Percentiles rank a stretch among this genome's conserved stretches.
phyloP scores from a whole-genome alignment of 2,329 filamentous ascomycete genomes.

The Clonostachys solani region DNA sequence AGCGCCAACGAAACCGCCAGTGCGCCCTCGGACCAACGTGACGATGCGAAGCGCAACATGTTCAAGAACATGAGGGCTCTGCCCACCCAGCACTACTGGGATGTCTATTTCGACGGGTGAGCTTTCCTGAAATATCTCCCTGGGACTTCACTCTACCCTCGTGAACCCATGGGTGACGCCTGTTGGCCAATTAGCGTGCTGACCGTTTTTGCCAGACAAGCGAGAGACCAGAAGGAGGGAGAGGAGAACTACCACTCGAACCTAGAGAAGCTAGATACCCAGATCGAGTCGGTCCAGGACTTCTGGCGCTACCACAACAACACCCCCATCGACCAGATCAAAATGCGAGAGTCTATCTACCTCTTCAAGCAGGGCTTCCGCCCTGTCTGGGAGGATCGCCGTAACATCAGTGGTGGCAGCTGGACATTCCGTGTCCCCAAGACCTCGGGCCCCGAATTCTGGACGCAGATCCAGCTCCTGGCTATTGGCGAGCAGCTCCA shows the following conservation, averaged over 20 bases:
- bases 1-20: conserved; percentile 51
- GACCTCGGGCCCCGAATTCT: conserved; percentile 66
- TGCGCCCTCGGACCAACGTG: conserved; percentile 57
- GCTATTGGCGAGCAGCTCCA: conserved; percentile 81
- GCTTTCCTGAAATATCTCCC: conserved; percentile 5
- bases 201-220: conserved; percentile 21
- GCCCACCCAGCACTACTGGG: conserved; percentile 77
- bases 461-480: conserved; percentile 76
- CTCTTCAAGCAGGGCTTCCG: conserved; percentile 75
- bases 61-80: conserved; percentile 68
- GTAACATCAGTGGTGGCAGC: conserved; percentile 80
- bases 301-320: conserved; percentile 84
- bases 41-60: conserved; percentile 80
- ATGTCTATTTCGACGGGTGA: conserved; percentile 64
- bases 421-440: conserved; percentile 93
- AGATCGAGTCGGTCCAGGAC: conserved; percentile 78
- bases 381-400: conserved; percentile 79
- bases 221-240: conserved; percentile 36
- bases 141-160: neutral
- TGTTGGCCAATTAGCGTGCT: neutral
- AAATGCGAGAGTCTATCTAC: conserved; percentile 73
- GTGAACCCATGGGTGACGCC: neutral
- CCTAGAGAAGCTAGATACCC: conserved; percentile 57
- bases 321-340: conserved; percentile 70
- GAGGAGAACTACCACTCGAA: conserved; percentile 45